phyloP scores from a whole-genome alignment of 2,329 filamentous ascomycete species.

The Endocalyx cinctus region DNA sequence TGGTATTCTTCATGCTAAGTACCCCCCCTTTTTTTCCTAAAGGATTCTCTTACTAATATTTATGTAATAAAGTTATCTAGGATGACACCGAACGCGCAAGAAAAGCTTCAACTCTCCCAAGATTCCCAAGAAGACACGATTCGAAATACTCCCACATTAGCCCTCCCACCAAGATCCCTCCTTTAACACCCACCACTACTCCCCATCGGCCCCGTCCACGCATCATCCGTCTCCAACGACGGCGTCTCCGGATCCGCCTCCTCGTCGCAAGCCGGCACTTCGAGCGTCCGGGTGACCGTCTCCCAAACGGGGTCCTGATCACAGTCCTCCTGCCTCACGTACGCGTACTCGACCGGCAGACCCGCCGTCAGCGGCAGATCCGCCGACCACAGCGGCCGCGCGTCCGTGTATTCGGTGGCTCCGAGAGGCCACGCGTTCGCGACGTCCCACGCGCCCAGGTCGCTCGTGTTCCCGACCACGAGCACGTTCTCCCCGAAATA shows the following conservation, averaged over 20 bases:
- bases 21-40: no score
- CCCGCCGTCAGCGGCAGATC: slow-evolving; percentile 36
- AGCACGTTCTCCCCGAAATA: slow-evolving; percentile 44
- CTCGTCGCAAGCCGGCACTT: slow-evolving; percentile 31
- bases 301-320: slow-evolving; percentile 39
- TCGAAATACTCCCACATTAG: no score
- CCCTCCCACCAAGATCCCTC: no score
- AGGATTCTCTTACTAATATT: no score
- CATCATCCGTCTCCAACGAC: slow-evolving; percentile 29
- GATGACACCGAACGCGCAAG: no score
- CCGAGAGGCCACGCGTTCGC: slow-evolving; percentile 33
- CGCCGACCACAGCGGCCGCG: slow-evolving; percentile 40
- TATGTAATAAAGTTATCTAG: no score
- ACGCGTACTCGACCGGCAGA: slow-evolving; percentile 39
- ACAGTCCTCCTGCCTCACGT: slow-evolving; percentile 39
- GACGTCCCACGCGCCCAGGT: slow-evolving; percentile 40
- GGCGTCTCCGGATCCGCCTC: slow-evolving; percentile 15
- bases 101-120: no score
- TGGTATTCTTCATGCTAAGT: no score
- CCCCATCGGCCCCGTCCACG: slow-evolving; percentile 31
- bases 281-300: slow-evolving; percentile 36
- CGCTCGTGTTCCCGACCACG: slow-evolving; percentile 36
- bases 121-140: no score
- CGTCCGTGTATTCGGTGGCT: slow-evolving; percentile 35
- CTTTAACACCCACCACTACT: slow-evolving; percentile 19